Evolutionary conservation across 2,329 filamentous ascomycete genomes (phyloP), one percentile per base, ranked within the genome.

Genomic region (Atkinsonella hypoxylon): DNA sequence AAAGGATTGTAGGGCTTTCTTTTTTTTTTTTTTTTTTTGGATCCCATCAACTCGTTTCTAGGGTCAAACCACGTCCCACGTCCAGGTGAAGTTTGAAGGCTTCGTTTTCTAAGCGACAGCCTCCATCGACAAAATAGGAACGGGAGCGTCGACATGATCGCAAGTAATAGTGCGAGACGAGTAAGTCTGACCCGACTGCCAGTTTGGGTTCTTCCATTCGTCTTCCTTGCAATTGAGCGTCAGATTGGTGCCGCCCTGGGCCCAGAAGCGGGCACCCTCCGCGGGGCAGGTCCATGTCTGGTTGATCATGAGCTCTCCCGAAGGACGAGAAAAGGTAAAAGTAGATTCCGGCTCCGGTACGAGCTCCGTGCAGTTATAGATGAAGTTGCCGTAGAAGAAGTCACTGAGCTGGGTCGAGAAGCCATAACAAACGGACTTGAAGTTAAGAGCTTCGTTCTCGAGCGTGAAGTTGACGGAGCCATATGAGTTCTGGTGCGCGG

Each of bases 401-500:
- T 75, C 70, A 10, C 47, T 53, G 5, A 76, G 67, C 61, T 68
- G 66, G 54, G 55, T 62, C 60, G 71, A 76, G 18, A 55, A 13
- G 43, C 64, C 72, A 30, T 54, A 55, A 69, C 76, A 78, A 34
- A 48, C 47, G 43, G 65, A 60, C 20, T 55, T 57, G 54, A 68
- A 66, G 39, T 62, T 55, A 38, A 75, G 56, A 32, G 66, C 71
- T 13, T 69, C 64, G 67, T 76, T 77, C 49, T 61, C 58, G n/a
- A 78, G 63, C 54, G 70, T 72, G 64, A 78, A 78, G 59, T 64
- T 66, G 54, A 73, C 68, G 52, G 67, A 66, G 46, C 74, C 75
- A 61, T 62, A 68, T 2, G 68, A 68, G 59, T 70, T 73, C 55
- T 77, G 73, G 63, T 78, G 75, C 3, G 75, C 65, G 0, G 75